These are phyloP conservation scores for Curvularia spicifera DNA, from an alignment of 2,329 filamentous ascomycete species.

Conservation along the genomic window DNA sequence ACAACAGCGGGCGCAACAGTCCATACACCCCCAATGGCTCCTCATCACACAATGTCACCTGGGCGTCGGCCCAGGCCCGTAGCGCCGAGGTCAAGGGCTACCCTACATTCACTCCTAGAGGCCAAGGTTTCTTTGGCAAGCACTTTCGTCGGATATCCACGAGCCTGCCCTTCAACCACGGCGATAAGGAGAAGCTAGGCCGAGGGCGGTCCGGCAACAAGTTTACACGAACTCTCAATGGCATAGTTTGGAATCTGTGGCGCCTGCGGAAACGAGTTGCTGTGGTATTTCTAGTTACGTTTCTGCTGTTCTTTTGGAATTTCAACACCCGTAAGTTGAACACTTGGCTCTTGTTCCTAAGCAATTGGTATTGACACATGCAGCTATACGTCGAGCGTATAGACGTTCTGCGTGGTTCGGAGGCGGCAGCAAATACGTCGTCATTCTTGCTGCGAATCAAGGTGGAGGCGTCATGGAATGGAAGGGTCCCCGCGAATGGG, in stretches of 20 bases:
- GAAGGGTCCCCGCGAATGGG: conserved; percentile 98
- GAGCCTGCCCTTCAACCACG: conserved; percentile 72
- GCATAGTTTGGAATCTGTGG: conserved; percentile 62
- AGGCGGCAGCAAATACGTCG: conserved; percentile 89
- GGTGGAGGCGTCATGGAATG: conserved; percentile 98
- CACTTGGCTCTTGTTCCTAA: neutral
- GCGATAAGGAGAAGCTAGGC: conserved; percentile 78
- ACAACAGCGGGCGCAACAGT: conserved; percentile 70
- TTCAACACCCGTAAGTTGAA: conserved; percentile 71
- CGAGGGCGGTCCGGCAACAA: conserved; percentile 57
- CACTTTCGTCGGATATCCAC: conserved; percentile 82
- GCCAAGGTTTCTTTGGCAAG: conserved; percentile 84
- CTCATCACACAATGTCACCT: conserved; percentile 66
- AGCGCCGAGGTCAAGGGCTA: conserved; percentile 76
- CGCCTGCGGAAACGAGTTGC: conserved; percentile 70
- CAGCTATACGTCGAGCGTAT: conserved; percentile 67
- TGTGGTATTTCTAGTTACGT: conserved; percentile 64
- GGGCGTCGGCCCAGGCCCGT: conserved; percentile 82
- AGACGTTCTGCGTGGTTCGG: conserved; percentile 76
- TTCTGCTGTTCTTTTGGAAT: conserved; percentile 71
- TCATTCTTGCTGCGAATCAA: conserved; percentile 91
- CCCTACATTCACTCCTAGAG: conserved; percentile 78
- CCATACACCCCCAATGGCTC: conserved; percentile 61
- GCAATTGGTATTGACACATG: conserved; percentile 27
- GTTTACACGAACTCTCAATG: conserved; percentile 44